A percentile compares a stretch with the other conserved stretches of the same genome.
Evolutionary conservation across 73 alveolate species (phyloP).

Genomic region (Paramecium biaurelia): DNA sequence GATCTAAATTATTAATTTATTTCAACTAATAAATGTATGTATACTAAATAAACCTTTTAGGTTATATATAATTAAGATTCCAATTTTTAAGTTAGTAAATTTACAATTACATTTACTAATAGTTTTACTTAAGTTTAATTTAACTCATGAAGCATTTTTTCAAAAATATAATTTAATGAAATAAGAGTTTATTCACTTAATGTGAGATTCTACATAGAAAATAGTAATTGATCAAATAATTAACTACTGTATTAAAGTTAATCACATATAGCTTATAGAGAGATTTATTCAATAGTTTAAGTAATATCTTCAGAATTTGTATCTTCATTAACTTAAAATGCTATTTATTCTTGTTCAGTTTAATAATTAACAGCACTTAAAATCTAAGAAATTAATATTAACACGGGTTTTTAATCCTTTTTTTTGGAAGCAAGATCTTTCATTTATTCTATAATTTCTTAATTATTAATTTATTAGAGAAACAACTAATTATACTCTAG

Average conservation of each 20-base stretch:
- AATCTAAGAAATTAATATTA: not conserved
- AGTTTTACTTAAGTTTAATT: not conserved
- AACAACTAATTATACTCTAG: not conserved
- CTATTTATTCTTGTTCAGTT: not conserved
- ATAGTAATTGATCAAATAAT: not conserved
- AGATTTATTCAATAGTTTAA: not conserved
- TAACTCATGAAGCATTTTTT: not conserved
- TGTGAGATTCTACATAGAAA: not conserved
- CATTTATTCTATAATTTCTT: not conserved
- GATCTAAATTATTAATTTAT: not conserved
- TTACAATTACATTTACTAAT: not conserved
- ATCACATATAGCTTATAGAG: not conserved
- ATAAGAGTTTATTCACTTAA: conserved; percentile 3
- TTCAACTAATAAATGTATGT: not conserved
- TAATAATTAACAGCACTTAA: not conserved
- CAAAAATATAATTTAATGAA: not conserved
- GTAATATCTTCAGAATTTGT: not conserved
- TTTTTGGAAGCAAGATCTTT: not conserved
- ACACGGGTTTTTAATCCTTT: not conserved
- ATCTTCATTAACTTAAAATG: not conserved
- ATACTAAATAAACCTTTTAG: not conserved
- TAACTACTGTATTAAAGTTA: not conserved
- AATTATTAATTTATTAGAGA: not conserved
- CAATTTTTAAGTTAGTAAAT: not conserved
- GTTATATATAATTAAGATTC: not conserved